Base-by-base conservation (phyloP, 192 early-diverging fungal genomes). In the Helicostylum pulchrum region DNA sequence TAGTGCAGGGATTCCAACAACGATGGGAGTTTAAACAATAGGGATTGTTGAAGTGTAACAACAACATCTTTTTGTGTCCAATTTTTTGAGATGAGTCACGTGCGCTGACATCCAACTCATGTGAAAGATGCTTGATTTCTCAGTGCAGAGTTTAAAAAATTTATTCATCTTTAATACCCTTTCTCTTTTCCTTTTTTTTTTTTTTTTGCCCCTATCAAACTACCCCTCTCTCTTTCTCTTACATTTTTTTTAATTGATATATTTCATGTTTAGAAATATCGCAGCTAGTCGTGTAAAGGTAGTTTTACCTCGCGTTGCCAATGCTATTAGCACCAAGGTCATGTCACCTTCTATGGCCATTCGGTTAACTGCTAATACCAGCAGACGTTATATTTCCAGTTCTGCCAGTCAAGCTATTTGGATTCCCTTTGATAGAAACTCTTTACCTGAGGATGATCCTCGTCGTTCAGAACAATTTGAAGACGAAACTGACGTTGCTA, bases 401-500 rank as follows among this genome's bases (percentile, higher is more conserved):
- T 50, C 61, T 21, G 21, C 32, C 20, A 32, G 17, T 20, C 64
- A 64, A n/a, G 23, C 58, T 7, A 48, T 74, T 62, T 73, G 67
- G 36, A 57, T 76, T 17, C 71, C 72, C 32, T 45, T 63, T 42
- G 77, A 77, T n/a, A 71, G 69, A 10, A 66, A 65, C 9, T 44
- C 62, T 9, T 45, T 69, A 5, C 36, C 67, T 15, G 76, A 74
- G 8, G 78, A 86, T 48, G 78, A 82, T 47, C 79, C 78, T 10
- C 75, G 75, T 21, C 66, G 70, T n/a, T 81, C 73, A 15, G 83
- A 87, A 61, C 83, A 86, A 17, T 86, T 83, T 68, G 84, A 76
- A 0, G 94, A 97, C 66, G 94, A 97, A 53, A 91, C 93, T 36
- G 97, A 99, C 62, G 94, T 99, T 0, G 92, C 92, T 26, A 96